Evolutionary conservation across 2,329 filamentous ascomycete species (phyloP), one percentile per base, ranked within the genome.

Genomic region (Coniella lustricola): DNA sequence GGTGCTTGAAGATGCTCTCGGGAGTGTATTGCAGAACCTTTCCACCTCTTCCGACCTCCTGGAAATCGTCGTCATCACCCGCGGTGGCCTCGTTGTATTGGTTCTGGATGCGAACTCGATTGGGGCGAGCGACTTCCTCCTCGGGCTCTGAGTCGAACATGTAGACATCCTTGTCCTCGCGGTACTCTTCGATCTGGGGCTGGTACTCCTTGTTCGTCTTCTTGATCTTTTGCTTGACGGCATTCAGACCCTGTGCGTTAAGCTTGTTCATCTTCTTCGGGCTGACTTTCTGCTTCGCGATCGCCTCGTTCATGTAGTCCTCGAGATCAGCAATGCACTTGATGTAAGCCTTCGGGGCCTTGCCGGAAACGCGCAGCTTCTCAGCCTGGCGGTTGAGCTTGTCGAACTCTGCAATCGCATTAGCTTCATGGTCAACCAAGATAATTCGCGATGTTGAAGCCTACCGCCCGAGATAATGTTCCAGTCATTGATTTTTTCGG

Each of bases 191-290:
- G 60, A 98, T 85, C 63, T 95, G 87, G 54, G 79, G 75, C 63
- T 88, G 81, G 71, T 91, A 91, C 56, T 97, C 91, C 73, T 95
- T 94, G 78, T 91, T 95, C 73, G 91, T 91, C 81, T 96, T 97
- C 81, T 91, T 90, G 75, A 98, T 89, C 73, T 90, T 90, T 70
- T 98, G 93, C 74, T 96, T 95, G 63, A 97, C 87, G 54, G 90
- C 89, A 68, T 97, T 98, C 62, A 98, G 80, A 62, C 90, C 90
- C 71, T 90, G 88, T 57, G 90, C 86, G 65, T 91, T 94, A 64
- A 85, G 93, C 54, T 90, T 90, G 73, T 95, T 98, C 90, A 97
- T 95, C 79, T 96, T 97, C 82, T 96, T 96, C 55, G 85, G 82
- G 2, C 87, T 87, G 58, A 94, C 87, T 76, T 98, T 98, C 66